Percentiles rank a stretch among this genome's conserved stretches.
phyloP scores from a whole-genome alignment of 257 asterid species.

The Cinchona pubescens region DNA sequence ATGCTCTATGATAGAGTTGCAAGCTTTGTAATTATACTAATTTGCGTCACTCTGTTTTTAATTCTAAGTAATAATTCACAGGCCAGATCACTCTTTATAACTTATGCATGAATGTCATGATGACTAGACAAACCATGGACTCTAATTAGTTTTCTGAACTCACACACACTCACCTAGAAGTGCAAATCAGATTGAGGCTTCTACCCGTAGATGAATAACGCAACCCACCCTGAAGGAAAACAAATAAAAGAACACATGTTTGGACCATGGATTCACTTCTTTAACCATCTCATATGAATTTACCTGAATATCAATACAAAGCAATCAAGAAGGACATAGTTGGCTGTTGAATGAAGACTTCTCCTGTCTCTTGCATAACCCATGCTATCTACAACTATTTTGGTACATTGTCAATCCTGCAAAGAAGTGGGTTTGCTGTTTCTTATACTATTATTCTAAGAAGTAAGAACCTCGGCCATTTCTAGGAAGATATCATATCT shows the following conservation, averaged over 20 bases:
- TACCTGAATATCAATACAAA: not conserved
- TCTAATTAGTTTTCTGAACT: not conserved
- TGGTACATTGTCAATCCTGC: not conserved
- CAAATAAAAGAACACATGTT: not conserved
- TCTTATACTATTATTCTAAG: not conserved
- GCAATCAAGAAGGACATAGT: not conserved
- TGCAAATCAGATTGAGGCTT: not conserved
- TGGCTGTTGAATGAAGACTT: no score
- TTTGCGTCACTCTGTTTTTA: not conserved
- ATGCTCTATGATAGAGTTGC: not conserved
- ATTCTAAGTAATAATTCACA: no score
- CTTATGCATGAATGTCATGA: not conserved
- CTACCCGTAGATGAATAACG: not conserved
- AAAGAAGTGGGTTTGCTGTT: not conserved
- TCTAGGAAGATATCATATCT: not conserved
- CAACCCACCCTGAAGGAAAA: not conserved
- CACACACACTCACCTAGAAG: not conserved
- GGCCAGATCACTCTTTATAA: not conserved
- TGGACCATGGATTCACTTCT: not conserved
- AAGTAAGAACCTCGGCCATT: not conserved
- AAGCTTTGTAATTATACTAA: not conserved
- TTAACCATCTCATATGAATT: not conserved
- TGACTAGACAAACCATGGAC: not conserved
- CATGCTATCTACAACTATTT: not conserved
- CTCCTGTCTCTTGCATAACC: not conserved